Evolutionary conservation across 2,329 filamentous ascomycete genomes (phyloP), one percentile per base, ranked within the genome.

Genomic region (Sporothrix pallida): DNA sequence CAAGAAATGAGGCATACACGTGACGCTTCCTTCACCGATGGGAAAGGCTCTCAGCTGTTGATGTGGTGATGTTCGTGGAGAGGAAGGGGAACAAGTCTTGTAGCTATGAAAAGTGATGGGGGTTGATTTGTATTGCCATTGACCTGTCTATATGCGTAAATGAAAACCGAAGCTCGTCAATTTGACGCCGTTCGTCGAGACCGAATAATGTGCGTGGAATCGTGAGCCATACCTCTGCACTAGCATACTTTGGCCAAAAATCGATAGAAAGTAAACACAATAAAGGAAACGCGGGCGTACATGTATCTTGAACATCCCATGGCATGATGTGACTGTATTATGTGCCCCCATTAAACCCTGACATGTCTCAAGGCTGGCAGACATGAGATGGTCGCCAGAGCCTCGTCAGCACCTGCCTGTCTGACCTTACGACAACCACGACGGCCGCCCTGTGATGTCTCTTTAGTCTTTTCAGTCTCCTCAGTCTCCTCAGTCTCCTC

Each of bases 321-420:
- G 13, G 8, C 31, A 60, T 10, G 12, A n/a, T 37, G 1, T 31
- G 12, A 17, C 42, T 4, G 31, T 37, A n/a, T 42, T n/a, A 15
- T 7, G 15, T 13, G 42, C 15, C 3, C 15, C 58, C 17, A 9
- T n/a, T 31, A n/a, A 26, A 42, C 10, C 6, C 26, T 2, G 15
- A 15, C 58, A 12, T 62, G 42, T 67, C 62, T 48, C 62, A 67
- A 67, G 10, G 62, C n/a, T 13, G 62, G 62, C 42, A 67, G 13
- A 15, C 8, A n/a, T 15, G 62, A 13, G 37, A 12, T 13, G 12
- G 42, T n/a, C 1, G 23, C 42, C 42, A 44, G 42, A 67, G 42
- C 62, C 42, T 48, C 20, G 42, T 17, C 62, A 12, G 31, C 31
- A 37, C 3, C 31, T 6, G 26, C 20, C n/a, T 26, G n/a, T 5